These are phyloP conservation scores for Saccharomyces hybrid DNA, from an alignment of 1,139 yeast genomes.

Conservation along the genomic window DNA sequence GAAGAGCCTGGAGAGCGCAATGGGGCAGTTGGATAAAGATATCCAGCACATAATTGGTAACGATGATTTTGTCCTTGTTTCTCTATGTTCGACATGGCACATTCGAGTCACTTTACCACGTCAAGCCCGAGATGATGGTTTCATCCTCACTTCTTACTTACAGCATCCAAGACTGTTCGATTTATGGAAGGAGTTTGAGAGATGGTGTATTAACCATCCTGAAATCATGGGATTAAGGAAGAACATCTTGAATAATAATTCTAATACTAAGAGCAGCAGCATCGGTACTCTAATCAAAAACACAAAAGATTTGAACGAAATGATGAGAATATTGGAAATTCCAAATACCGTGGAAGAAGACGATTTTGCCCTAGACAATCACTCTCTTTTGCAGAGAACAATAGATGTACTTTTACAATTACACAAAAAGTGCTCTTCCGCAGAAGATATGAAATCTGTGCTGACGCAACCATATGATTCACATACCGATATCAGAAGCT, in stretches of 20 bases:
- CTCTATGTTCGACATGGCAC: constrained; percentile 56
- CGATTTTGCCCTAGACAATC: neutral
- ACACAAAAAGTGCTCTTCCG: constrained; percentile 47
- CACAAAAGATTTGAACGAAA: constrained; percentile 11
- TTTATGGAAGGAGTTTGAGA: constrained; percentile 59
- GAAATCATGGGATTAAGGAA: neutral
- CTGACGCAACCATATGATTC: constrained; percentile 70
- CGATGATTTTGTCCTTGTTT: constrained; percentile 58
- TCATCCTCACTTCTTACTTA: constrained; percentile 64
- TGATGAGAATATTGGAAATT: constrained; percentile 14
- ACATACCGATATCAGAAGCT: constrained; percentile 59
- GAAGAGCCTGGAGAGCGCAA: constrained; percentile 1
- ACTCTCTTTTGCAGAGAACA: constrained; percentile 10
- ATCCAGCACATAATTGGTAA: constrained; percentile 20
- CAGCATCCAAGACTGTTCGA: constrained; percentile 76
- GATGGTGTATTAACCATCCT: constrained; percentile 54
- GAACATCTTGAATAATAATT: neutral
- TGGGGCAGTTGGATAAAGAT: constrained; percentile 8
- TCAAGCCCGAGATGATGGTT: constrained; percentile 71
- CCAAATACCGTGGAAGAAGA: constrained; percentile 1
- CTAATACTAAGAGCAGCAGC: neutral
- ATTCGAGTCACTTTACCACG: constrained; percentile 70
- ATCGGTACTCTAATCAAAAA: constrained; percentile 6
- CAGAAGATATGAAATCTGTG: constrained; percentile 47
- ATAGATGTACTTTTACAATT: constrained; percentile 38